Conservation (phyloP, 441 rosid species). For the Syzygium malaccense region DNA sequence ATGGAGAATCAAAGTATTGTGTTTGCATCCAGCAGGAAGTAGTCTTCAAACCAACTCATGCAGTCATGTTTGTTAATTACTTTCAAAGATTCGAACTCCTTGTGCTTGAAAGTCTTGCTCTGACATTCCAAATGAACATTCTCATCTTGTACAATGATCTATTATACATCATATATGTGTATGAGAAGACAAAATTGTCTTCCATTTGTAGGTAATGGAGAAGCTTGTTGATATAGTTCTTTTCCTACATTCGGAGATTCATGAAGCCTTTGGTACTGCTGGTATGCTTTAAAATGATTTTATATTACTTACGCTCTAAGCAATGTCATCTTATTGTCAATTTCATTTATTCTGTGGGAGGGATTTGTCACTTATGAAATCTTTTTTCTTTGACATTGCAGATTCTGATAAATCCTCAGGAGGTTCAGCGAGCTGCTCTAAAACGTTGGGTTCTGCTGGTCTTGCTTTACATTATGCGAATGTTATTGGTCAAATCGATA, state of each 20-base stretch:
- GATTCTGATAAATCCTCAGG: constrained; percentile 49
- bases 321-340: background rate
- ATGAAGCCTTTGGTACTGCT: constrained; percentile 66
- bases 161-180: background rate
- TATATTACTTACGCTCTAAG: background rate
- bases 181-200: background rate
- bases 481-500: constrained; percentile 86
- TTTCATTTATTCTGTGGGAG: background rate
- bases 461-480: constrained; percentile 98
- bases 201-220: constrained; percentile 75
- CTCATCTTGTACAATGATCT: background rate
- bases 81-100: background rate
- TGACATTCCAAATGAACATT: background rate
- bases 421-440: constrained; percentile 29
- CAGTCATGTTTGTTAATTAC: background rate
- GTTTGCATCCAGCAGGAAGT: background rate
- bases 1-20: background rate
- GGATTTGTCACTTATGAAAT: background rate
- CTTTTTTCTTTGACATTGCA: constrained; percentile 13
- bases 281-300: constrained; percentile 35
- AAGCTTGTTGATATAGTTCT: constrained; percentile 92
- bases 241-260: constrained; percentile 90
- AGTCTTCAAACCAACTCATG: background rate
- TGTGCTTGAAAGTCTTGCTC: background rate
- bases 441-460: constrained; percentile 82